Percentiles rank a stretch among this genome's conserved stretches.
Evolutionary conservation across 495 filamentous ascomycete genomes (phyloP).

Genomic region (Xylaria flabelliformis): DNA sequence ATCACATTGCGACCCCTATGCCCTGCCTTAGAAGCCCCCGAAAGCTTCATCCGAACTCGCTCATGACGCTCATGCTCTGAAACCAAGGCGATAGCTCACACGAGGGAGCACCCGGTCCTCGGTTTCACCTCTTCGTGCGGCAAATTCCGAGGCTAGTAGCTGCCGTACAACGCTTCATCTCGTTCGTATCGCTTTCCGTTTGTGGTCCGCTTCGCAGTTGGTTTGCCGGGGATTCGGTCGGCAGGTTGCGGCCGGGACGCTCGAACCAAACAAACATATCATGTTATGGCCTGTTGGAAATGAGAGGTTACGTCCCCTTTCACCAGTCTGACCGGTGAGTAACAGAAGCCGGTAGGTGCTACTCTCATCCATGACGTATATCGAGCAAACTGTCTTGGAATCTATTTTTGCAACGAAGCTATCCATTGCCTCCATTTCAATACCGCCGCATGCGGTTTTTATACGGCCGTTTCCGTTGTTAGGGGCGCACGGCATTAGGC

Average conservation of each 20-base stretch:
- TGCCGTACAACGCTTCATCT: constrained; percentile 1
- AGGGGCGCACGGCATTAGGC: not conserved
- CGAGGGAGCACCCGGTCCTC: not conserved
- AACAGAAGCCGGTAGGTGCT: constrained; percentile 3
- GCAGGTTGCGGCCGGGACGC: not conserved
- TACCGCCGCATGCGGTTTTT: not conserved
- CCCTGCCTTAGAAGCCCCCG: not conserved
- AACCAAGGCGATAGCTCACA: constrained; percentile 5
- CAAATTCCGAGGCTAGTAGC: not conserved
- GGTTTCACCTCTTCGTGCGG: not conserved
- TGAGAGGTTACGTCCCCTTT: constrained; percentile 4
- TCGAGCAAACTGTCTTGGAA: constrained; percentile 4
- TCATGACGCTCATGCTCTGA: not conserved
- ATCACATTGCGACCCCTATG: not conserved
- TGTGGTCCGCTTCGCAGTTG: not conserved
- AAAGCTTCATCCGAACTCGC: not conserved
- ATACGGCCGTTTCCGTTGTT: not conserved
- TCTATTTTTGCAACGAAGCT: not conserved
- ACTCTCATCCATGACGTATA: constrained; percentile 3
- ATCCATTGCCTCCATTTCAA: not conserved
- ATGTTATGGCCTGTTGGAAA: not conserved
- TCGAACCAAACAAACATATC: not conserved
- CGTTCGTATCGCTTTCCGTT: not conserved
- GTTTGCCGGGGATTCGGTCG: not conserved
- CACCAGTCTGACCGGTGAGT: not conserved